phyloP scores from a whole-genome alignment of 2,329 filamentous ascomycete species.

The Arthrobotrys megalospora region DNA sequence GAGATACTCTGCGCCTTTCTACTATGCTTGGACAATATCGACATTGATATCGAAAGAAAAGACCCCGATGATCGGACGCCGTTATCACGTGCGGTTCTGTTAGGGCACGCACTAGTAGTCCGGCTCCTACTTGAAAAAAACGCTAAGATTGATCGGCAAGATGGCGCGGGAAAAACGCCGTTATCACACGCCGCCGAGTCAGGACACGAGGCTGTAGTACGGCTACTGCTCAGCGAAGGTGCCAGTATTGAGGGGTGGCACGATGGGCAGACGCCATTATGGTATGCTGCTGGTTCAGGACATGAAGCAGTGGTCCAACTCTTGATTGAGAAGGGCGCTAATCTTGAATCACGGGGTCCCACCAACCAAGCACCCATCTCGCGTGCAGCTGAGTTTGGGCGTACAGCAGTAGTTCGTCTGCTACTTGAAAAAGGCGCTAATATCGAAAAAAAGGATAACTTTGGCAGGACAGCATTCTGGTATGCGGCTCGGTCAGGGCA shows the following conservation, averaged over 20 bases:
- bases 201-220: background rate
- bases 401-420: background rate
- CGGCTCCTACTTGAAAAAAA: constrained; percentile 9
- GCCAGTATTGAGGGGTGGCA: background rate
- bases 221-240: constrained; percentile 51
- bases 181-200: background rate
- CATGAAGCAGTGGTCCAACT: background rate
- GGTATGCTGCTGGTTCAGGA: background rate
- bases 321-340: constrained; percentile 8
- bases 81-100: too few species aligned
- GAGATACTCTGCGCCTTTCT: constrained; percentile 25
- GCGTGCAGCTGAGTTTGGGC: background rate
- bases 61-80: too few species aligned
- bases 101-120: background rate
- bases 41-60: too few species aligned
- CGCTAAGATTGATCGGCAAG: background rate
- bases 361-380: background rate
- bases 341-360: background rate
- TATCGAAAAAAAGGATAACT: background rate
- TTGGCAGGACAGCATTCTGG: constrained; percentile 6
- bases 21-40: background rate
- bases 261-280: constrained; percentile 13
- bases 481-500: background rate
- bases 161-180: too few species aligned
- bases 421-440: constrained; percentile 1